Percentiles rank a stretch among this genome's conserved stretches.
phyloP scores from a whole-genome alignment of 306 rosid genomes.

The Urtica urens region DNA sequence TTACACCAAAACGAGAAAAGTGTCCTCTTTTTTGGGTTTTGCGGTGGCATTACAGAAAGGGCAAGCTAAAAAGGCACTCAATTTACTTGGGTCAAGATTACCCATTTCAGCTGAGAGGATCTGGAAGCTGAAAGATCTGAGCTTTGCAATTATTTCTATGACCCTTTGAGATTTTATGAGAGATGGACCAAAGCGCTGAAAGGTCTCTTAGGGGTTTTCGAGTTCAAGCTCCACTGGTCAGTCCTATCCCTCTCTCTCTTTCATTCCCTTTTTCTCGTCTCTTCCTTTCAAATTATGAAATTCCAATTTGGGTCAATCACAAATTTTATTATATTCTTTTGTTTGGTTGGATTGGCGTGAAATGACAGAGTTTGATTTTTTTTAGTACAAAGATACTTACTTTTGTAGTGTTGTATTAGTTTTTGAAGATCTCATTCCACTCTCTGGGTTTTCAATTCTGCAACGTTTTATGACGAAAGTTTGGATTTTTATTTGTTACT shows the following conservation, averaged over 20 bases:
- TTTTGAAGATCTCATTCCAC: not conserved
- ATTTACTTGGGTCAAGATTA: not conserved
- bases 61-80: not conserved
- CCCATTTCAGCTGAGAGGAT: conserved; percentile 13
- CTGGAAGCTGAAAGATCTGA: conserved; percentile 31
- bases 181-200: conserved; percentile 44
- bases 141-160: conserved; percentile 29
- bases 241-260: conserved; percentile 16
- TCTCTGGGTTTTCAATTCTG: not conserved
- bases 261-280: not conserved
- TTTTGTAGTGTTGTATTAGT: not conserved
- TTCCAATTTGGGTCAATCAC: no score
- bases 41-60: conserved; percentile 36
- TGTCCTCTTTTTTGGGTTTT: conserved; percentile 30
- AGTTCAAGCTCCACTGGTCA: conserved; percentile 93
- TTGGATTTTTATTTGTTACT: no score
- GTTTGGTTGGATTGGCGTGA: no score
- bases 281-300: conserved; percentile 3
- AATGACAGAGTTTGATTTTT: not conserved
- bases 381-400: not conserved
- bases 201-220: conserved; percentile 67
- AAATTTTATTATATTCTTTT: no score
- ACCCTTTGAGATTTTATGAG: conserved; percentile 29
- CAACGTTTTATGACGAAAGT: no score
- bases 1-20: conserved; percentile 8